Evolutionary conservation across 331 rosid genomes (phyloP).

Genomic region (Malus hybrid): DNA sequence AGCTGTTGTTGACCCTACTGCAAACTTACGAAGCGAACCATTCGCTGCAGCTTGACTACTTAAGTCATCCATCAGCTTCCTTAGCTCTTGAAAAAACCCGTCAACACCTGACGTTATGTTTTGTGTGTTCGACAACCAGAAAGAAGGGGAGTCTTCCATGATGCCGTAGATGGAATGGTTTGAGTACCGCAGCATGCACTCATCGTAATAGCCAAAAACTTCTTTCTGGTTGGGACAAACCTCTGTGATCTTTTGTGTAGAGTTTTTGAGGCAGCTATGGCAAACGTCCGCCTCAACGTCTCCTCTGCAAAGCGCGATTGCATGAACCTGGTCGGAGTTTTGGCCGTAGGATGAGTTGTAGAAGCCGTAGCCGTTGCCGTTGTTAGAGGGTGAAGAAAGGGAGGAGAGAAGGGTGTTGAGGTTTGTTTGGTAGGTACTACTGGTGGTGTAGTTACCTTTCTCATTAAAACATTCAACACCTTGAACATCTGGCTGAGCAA

Average conservation of each 20-base stretch:
- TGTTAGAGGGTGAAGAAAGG: neutral
- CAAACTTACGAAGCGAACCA: neutral
- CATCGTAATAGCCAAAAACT: neutral
- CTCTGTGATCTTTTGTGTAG: neutral
- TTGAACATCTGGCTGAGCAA: neutral
- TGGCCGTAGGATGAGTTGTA: neutral
- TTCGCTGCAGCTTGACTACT: neutral
- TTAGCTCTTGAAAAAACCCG: neutral
- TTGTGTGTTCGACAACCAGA: neutral
- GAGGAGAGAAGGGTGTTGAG: slow-evolving; percentile 2
- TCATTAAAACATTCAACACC: rapidly evolving
- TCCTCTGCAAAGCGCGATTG: neutral
- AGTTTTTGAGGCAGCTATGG: neutral
- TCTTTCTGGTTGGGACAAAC: neutral
- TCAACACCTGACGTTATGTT: neutral
- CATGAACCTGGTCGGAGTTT: neutral
- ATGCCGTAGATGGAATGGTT: neutral
- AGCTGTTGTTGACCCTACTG: neutral
- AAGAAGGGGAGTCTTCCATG: neutral
- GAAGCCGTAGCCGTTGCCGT: neutral
- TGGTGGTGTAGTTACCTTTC: neutral
- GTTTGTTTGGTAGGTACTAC: neutral
- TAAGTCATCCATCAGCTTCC: neutral
- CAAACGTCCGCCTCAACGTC: neutral
- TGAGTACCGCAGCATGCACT: neutral